Conservation (phyloP, 2,329 filamentous ascomycete genomes). For the Exophiala aquamarina region DNA sequence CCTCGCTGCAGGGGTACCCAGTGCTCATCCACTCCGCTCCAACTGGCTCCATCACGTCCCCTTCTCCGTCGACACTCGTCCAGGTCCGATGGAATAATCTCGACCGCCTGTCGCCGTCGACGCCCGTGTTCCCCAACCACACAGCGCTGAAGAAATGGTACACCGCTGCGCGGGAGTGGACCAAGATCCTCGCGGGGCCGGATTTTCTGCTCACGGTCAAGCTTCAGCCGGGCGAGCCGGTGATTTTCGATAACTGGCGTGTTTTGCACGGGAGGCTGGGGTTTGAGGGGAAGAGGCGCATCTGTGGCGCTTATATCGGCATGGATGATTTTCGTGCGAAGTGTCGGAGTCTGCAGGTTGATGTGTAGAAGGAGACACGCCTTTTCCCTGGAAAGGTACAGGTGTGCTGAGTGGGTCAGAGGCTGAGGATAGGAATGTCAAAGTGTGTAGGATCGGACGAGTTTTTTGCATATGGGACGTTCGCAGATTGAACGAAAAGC, state of each 20-base stretch:
- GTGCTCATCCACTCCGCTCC: constrained; percentile 63
- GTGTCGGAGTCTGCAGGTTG: constrained; percentile 17
- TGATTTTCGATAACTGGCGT: constrained; percentile 96
- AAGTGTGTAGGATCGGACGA: no score
- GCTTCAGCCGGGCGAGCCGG: constrained; percentile 71
- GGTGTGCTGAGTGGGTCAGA: no score
- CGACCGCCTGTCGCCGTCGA: constrained; percentile 71
- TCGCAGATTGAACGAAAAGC: no score
- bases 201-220: constrained; percentile 77
- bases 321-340: constrained; percentile 28
- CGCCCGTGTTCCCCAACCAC: constrained; percentile 44
- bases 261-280: constrained; percentile 82
- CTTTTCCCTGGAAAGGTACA: background rate
- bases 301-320: constrained; percentile 86
- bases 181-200: constrained; percentile 64
- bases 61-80: constrained; percentile 43
- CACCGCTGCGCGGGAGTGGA: constrained; percentile 71
- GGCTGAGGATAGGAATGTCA: no score
- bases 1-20: constrained; percentile 54
- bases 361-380: background rate
- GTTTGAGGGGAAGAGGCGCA: constrained; percentile 80
- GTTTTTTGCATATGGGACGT: no score
- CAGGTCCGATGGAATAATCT: constrained; percentile 92
- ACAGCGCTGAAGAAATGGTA: constrained; percentile 65
- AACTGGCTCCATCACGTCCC: constrained; percentile 2